Percentiles rank a stretch among this genome's conserved stretches.
phyloP scores from a whole-genome alignment of 257 asterid genomes.

The Solanum pimpinellifolium region DNA sequence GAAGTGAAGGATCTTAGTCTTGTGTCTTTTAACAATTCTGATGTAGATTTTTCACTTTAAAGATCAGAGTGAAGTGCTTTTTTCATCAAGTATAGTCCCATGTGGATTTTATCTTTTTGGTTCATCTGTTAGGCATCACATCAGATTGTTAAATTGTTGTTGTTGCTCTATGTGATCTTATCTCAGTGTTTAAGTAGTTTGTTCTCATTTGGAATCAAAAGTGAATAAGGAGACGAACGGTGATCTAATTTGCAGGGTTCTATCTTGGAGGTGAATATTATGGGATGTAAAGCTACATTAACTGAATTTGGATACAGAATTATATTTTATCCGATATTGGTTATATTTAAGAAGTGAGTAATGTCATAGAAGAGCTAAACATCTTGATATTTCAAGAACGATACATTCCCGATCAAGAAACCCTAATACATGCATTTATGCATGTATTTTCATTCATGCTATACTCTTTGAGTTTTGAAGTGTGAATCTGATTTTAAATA shows the following conservation, averaged over 20 bases:
- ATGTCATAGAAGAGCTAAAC: neutral
- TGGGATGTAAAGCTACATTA: neutral
- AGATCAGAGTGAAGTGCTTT: neutral
- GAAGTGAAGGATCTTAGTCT: neutral
- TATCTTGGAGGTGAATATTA: neutral
- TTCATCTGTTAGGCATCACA: neutral
- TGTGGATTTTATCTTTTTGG: neutral
- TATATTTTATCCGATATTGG: neutral
- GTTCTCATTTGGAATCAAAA: neutral
- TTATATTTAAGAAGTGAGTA: neutral
- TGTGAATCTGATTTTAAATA: neutral
- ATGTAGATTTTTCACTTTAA: neutral
- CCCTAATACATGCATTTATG: neutral
- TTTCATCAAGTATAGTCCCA: neutral
- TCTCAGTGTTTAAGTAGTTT: neutral
- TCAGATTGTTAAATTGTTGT: neutral
- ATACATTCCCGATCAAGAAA: neutral
- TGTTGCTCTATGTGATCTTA: neutral
- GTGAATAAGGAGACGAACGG: neutral
- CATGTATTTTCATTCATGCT: neutral
- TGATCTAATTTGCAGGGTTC: neutral
- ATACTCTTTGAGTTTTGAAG: neutral
- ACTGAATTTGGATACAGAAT: neutral
- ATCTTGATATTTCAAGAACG: neutral
- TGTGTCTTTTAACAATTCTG: neutral